phyloP scores from a whole-genome alignment of 2,329 filamentous ascomycete genomes.

The Chrysoporthe puriensis region DNA sequence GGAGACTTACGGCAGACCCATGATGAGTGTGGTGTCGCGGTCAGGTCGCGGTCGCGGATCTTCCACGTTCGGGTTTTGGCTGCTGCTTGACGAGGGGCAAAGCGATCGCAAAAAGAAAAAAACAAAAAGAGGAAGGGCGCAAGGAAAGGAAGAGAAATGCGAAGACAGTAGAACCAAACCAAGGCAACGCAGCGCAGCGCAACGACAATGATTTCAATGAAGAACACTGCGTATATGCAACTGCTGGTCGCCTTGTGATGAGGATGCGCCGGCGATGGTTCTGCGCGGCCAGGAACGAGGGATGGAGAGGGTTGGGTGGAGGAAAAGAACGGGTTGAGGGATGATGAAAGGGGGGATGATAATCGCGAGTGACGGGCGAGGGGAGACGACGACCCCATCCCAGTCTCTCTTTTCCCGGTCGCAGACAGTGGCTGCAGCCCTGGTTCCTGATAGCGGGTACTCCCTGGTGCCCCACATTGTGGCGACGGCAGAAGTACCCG shows the following conservation, averaged over 20 bases:
- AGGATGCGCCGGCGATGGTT: constrained; percentile 5
- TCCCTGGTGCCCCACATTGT: neutral
- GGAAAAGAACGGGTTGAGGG: constrained; percentile 6
- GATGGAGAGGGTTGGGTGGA: constrained; percentile 3
- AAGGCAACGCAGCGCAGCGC: constrained; percentile 15
- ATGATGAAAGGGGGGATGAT: neutral
- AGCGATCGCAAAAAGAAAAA: neutral
- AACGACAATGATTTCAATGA: constrained; percentile 11
- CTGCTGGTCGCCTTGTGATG: constrained; percentile 1
- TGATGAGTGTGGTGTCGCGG: constrained; percentile 14
- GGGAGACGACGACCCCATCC: neutral
- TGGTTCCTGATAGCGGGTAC: neutral
- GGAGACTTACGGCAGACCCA: constrained; percentile 28
- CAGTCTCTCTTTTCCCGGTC: neutral
- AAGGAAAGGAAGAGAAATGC: neutral
- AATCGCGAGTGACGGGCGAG: neutral
- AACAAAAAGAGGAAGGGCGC: neutral
- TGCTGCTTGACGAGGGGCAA: constrained; percentile 18
- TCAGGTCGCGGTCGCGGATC: constrained; percentile 5
- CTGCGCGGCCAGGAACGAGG: neutral
- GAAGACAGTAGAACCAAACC: neutral
- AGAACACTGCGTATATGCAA: constrained; percentile 7
- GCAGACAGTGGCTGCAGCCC: neutral
- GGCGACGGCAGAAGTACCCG: neutral
- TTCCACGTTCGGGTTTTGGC: constrained; percentile 4